Percentiles rank a stretch among this genome's conserved stretches.
Evolutionary conservation across 306 rosid species (phyloP).

Genomic region (Begonia peltatifolia): DNA sequence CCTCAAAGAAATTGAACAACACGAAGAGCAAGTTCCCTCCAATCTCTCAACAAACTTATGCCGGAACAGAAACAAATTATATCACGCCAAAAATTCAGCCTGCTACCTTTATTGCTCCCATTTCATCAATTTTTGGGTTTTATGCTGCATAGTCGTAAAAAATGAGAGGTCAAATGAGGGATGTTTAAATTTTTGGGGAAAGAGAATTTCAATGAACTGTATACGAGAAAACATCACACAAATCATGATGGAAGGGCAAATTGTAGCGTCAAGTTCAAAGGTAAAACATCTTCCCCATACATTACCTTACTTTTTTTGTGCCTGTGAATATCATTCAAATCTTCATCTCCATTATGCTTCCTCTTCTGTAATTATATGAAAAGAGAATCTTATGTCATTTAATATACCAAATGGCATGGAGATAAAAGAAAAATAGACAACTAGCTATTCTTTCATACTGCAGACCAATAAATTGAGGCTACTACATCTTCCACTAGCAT

Average conservation of each 20-base stretch:
- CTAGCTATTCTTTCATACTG: no score
- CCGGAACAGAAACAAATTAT: conserved; percentile 44
- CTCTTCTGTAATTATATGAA: conserved; percentile 58
- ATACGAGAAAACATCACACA: neutral
- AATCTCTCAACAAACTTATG: conserved; percentile 47
- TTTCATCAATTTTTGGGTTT: conserved; percentile 75
- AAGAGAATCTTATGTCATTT: no score
- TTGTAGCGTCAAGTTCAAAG: neutral
- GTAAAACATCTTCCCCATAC: conserved; percentile 9
- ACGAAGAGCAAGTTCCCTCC: conserved; percentile 44
- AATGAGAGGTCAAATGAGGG: conserved; percentile 11
- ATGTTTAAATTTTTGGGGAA: conserved; percentile 2
- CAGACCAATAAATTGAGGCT: no score
- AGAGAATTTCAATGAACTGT: conserved; percentile 6
- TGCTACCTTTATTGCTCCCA: conserved; percentile 76
- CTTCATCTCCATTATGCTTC: conserved; percentile 98
- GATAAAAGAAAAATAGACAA: no score
- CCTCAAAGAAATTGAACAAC: conserved; percentile 51
- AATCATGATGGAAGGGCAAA: neutral
- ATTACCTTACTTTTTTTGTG: conserved; percentile 99
- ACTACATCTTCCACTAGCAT: no score
- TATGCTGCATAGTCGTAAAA: conserved; percentile 49
- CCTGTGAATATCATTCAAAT: conserved; percentile 66
- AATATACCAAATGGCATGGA: no score
- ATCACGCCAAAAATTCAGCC: conserved; percentile 44